A percentile compares a stretch with the other conserved stretches of the same genome.
Evolutionary conservation across 1,139 yeast genomes (phyloP).

Genomic region (Lodderomyces beijingensis): DNA sequence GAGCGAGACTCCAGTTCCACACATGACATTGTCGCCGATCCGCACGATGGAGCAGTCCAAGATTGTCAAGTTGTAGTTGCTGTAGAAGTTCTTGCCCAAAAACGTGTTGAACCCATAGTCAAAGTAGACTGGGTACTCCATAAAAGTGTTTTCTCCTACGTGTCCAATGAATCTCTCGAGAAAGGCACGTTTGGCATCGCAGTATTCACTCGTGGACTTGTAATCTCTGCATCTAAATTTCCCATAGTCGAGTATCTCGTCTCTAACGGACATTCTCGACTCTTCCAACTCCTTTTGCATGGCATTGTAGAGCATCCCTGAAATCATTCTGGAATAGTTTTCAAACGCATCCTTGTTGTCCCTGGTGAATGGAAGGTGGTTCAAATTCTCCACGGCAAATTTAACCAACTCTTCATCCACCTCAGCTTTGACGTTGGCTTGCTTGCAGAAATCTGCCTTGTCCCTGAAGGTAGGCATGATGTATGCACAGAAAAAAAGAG

Average conservation of each 20-base stretch:
- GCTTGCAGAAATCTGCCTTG: slow-evolving; percentile 14
- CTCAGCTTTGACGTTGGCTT: slow-evolving; percentile 14
- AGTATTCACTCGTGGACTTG: slow-evolving; percentile 16
- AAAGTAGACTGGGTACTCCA: slow-evolving; percentile 53
- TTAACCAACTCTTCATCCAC: slow-evolving; percentile 34
- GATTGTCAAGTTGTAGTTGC: slow-evolving; percentile 53
- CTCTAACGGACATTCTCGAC: slow-evolving; percentile 12
- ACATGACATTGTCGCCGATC: slow-evolving; percentile 57
- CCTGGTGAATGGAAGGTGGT: slow-evolving; percentile 30
- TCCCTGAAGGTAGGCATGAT: slow-evolving; percentile 11
- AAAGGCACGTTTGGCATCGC: slow-evolving; percentile 33
- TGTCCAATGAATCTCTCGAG: slow-evolving; percentile 43
- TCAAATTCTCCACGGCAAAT: slow-evolving; percentile 38
- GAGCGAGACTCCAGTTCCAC: slow-evolving; percentile 62
- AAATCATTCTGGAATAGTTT: slow-evolving; percentile 38
- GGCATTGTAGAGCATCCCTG: slow-evolving; percentile 15
- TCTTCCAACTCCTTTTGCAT: slow-evolving; percentile 10
- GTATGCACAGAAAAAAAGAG: background rate
- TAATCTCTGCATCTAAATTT: slow-evolving; percentile 36
- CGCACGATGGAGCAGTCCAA: slow-evolving; percentile 58
- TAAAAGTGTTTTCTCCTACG: slow-evolving; percentile 31
- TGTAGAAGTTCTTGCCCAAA: slow-evolving; percentile 48
- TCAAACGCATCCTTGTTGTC: slow-evolving; percentile 15
- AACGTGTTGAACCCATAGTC: slow-evolving; percentile 57
- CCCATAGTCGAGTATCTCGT: slow-evolving; percentile 29